Evolutionary conservation across 768 basidiomycete genomes (phyloP).

Genomic region (Amanita phalloides): DNA sequence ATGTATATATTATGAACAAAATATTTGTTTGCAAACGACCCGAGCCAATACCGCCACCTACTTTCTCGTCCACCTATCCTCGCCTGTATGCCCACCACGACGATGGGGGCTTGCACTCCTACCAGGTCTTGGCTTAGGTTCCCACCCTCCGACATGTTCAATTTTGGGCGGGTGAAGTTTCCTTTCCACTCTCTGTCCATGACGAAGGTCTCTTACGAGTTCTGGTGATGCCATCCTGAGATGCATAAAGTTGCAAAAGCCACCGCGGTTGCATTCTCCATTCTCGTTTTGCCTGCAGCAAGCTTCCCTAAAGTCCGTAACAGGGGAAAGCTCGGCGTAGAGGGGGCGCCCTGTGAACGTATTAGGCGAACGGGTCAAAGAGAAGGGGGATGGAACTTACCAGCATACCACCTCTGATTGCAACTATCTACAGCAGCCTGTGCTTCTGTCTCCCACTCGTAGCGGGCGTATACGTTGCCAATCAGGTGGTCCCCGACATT

Average conservation of each 20-base stretch:
- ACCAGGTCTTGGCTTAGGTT: conserved; percentile 57
- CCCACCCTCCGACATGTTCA: conserved; percentile 70
- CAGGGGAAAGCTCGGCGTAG: conserved; percentile 95
- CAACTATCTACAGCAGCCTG: conserved; percentile 85
- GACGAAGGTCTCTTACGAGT: conserved; percentile 66
- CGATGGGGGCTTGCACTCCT: conserved; percentile 67
- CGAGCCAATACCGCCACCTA: conserved; percentile 11
- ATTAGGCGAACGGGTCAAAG: conserved; percentile 6
- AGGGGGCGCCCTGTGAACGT: conserved; percentile 71
- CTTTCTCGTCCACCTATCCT: conserved; percentile 72
- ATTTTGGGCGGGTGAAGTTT: conserved; percentile 58
- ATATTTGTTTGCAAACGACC: neutral
- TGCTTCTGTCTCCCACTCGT: conserved; percentile 98
- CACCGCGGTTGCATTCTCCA: conserved; percentile 95
- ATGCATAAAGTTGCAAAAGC: conserved; percentile 99
- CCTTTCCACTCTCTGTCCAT: conserved; percentile 77
- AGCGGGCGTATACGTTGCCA: conserved; percentile 96
- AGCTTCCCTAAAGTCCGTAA: conserved; percentile 97
- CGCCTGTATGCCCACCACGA: conserved; percentile 53
- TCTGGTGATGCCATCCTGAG: conserved; percentile 80
- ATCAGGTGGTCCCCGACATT: conserved; percentile 99
- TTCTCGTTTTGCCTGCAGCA: conserved; percentile 99
- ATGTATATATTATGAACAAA: neutral
- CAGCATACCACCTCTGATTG: conserved; percentile 98
- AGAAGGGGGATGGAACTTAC: conserved; percentile 30